These are phyloP conservation scores for Rhododendron griersonianum DNA, from an alignment of 148 eudicot species.

Conservation along the genomic window DNA sequence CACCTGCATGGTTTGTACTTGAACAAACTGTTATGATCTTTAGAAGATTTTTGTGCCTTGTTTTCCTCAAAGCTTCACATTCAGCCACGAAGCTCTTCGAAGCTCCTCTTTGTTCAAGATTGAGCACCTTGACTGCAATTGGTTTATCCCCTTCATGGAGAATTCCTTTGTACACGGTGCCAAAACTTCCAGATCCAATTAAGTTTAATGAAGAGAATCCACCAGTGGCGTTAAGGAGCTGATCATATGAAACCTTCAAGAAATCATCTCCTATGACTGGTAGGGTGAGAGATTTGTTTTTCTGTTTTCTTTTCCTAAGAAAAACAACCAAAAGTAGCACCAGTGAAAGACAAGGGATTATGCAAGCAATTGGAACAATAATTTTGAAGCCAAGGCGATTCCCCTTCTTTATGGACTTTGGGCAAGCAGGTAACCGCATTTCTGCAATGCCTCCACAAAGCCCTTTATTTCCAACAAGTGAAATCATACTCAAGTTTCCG, in stretches of 20 bases:
- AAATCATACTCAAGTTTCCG: not conserved
- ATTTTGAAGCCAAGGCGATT: not conserved
- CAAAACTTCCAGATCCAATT: too few relatives aligned
- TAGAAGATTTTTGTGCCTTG: not conserved
- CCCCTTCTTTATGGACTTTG: not conserved
- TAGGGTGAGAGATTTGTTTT: not conserved
- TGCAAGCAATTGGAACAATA: not conserved
- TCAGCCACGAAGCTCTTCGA: not conserved
- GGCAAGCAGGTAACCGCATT: not conserved
- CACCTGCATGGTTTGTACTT: not conserved
- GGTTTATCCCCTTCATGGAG: too few relatives aligned
- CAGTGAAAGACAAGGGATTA: not conserved
- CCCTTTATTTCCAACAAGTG: not conserved
- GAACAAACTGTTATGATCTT: not conserved
- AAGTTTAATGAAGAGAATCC: too few relatives aligned
- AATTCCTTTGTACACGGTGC: too few relatives aligned
- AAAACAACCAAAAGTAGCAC: not conserved
- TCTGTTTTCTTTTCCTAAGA: not conserved
- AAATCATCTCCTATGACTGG: not conserved
- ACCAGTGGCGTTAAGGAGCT: not conserved
- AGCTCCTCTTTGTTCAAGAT: not conserved
- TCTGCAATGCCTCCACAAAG: slow-evolving; percentile 3
- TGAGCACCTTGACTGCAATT: too few relatives aligned
- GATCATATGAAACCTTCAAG: not conserved
- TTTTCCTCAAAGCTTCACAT: not conserved